These are phyloP conservation scores for Aspergillus phoenicis DNA, from an alignment of 2,329 filamentous ascomycete genomes.

Conservation along the genomic window DNA sequence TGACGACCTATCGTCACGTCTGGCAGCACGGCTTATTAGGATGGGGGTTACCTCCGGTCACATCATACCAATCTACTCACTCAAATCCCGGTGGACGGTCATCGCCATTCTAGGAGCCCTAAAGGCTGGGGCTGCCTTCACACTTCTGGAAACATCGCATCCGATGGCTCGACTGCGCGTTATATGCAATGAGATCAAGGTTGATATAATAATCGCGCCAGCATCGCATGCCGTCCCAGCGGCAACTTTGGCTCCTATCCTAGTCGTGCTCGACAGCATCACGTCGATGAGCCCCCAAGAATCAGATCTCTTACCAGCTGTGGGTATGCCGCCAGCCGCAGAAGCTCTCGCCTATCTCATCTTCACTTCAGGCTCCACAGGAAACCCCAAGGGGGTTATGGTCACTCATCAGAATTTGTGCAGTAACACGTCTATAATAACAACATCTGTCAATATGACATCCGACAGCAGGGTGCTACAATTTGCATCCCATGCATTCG, in stretches of 20 bases:
- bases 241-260: neutral
- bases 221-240: neutral
- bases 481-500: neutral
- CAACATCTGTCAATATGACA: neutral
- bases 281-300: neutral
- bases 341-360: neutral
- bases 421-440: neutral
- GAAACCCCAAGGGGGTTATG: neutral
- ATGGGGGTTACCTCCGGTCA: neutral
- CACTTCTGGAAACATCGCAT: neutral
- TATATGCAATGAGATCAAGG: neutral
- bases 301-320: neutral
- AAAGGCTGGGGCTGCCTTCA: neutral
- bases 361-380: neutral
- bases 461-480: neutral
- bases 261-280: neutral
- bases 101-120: neutral
- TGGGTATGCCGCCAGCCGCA: neutral
- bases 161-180: neutral
- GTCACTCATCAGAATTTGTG: neutral
- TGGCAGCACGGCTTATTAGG: neutral
- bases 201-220: neutral
- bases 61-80: neutral
- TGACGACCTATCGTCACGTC: constrained; percentile 13
- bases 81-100: neutral